These are phyloP conservation scores for Athelia sp. DNA, from an alignment of 1,284 basidiomycete species.

Conservation along the genomic window DNA sequence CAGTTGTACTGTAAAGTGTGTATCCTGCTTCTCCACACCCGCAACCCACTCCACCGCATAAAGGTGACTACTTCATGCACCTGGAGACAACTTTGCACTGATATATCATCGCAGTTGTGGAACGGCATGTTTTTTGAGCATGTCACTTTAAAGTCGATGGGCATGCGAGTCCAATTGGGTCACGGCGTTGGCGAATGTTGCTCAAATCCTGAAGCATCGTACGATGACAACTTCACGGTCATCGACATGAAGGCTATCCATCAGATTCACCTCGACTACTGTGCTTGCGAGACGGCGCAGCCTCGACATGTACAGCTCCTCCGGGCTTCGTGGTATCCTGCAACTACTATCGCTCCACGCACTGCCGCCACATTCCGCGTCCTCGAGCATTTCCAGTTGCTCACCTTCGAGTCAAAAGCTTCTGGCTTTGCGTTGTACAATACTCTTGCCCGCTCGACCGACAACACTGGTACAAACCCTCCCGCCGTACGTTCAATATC, in stretches of 20 bases:
- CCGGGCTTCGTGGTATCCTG: conserved; percentile 19
- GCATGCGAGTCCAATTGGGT: conserved; percentile 19
- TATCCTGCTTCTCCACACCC: neutral
- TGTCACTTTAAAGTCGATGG: conserved; percentile 10
- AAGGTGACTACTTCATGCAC: conserved; percentile 1
- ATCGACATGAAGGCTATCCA: conserved; percentile 27
- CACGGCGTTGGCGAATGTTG: conserved; percentile 10
- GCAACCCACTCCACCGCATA: conserved; percentile 8
- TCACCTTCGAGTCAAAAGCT: conserved; percentile 15
- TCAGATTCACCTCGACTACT: conserved; percentile 23
- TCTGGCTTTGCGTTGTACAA: conserved; percentile 18
- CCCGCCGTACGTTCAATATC: conserved; percentile 9
- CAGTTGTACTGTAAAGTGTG: conserved; percentile 6
- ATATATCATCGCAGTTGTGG: neutral
- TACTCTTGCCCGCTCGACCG: conserved; percentile 14
- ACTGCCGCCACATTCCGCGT: conserved; percentile 20
- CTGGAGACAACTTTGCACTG: too few species aligned
- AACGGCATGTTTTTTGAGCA: conserved; percentile 3
- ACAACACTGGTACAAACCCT: conserved; percentile 15
- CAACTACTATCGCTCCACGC: conserved; percentile 15
- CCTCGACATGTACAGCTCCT: conserved; percentile 18
- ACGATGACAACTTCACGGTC: conserved; percentile 16
- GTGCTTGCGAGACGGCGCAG: conserved; percentile 18
- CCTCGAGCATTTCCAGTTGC: conserved; percentile 19
- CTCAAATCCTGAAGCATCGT: conserved; percentile 6